Percentiles rank a stretch among this genome's conserved stretches.
Evolutionary conservation across 2,329 filamentous ascomycete species (phyloP).

Genomic region (Diaporthe humulicola): DNA sequence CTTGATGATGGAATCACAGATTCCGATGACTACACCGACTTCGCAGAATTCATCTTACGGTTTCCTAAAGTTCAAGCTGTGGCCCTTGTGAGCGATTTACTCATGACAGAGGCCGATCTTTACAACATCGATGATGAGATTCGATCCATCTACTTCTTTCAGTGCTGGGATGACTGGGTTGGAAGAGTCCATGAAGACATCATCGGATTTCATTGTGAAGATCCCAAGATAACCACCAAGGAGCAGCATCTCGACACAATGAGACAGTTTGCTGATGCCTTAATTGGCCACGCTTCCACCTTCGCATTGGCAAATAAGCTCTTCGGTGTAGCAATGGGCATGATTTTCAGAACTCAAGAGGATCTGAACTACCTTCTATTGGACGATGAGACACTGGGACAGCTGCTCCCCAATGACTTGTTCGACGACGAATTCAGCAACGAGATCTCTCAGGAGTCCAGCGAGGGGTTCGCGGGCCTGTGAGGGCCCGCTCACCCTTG

Average conservation of each 20-base stretch:
- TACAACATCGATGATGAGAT: not conserved
- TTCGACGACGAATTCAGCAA: not conserved
- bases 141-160: not conserved
- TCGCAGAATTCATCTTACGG: not conserved
- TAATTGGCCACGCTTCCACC: not conserved
- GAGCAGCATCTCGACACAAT: not conserved
- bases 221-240: not conserved
- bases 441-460: not conserved
- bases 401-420: not conserved
- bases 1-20: rapidly evolving
- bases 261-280: rapidly evolving
- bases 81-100: not conserved
- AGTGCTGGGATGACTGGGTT: not conserved
- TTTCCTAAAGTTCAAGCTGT: not conserved
- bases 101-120: constrained; percentile 5
- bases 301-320: not conserved
- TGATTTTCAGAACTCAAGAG: not conserved
- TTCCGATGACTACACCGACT: rapidly evolving
- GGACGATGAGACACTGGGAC: not conserved
- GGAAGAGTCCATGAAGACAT: not conserved
- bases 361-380: not conserved
- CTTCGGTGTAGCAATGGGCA: not conserved
- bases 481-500: too few relatives aligned
- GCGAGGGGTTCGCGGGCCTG: not conserved
- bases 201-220: not conserved